Base-by-base conservation (phyloP, 1,284 basidiomycete genomes). In the Ustilago nuda region DNA sequence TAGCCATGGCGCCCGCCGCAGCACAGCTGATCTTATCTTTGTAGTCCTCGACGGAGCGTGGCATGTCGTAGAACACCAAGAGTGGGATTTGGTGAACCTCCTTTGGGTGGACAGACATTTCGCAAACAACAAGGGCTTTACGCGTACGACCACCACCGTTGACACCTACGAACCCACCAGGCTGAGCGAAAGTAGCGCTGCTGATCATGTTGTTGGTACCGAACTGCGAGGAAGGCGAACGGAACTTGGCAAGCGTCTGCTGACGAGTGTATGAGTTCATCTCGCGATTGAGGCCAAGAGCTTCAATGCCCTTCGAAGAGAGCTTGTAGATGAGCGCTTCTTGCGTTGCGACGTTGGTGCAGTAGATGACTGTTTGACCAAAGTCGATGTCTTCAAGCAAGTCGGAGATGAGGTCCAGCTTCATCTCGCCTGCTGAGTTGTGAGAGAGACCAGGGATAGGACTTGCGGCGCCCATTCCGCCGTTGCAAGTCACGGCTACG, bases 1-100 rank as follows among this genome's bases (percentile, higher is more conserved):
- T 91, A 52, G 89, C 93, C 66, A 91, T 90, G 43, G 92, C 92
- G 73, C 93, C 91, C 56, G 92, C 92, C 53, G 93, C 91, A 36
- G 92, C 91, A 78, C 56, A 41, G n/a, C 75, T 89, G 48, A 81
- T 93, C 92, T 72, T 79, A 43, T 94, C 93, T 43, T 94, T 93
- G 85, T 97, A 97, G 86, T 96, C 95, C 88, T 98, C 95, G 27
- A 97, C 95, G 52, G 93, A 93, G 85, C 95, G 93, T 27, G 95
- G 95, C 68, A 98, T 87, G 89, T 98, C 94, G 93, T 79, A 52
- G 72, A 81, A 74, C 87, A 98, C 91, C 76, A 98, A 91, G 41
- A 98, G 89, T 69, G 94, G 93, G 54, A 95, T 90, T 87, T 95
- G 94, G 15, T 93, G 90, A 60, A 96, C 90, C 80, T 97, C 95